Percentiles rank a stretch among this genome's conserved stretches.
phyloP scores from a whole-genome alignment of 306 rosid genomes.

The Prunus persica region Prunus_persica_NCBIv2 NC_034014.1:22703501-22704000 shows the following conservation, averaged over 20 bases:
- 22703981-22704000: constrained; percentile 17
- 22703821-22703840: constrained; percentile 97
- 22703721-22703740: constrained; percentile 91
- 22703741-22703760: constrained; percentile 65
- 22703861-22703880: constrained; percentile 88
- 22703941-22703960: constrained; percentile 98
- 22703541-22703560: constrained; percentile 87
- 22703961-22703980: constrained; percentile 94
- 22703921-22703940: constrained; percentile 97
- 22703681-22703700: constrained; percentile 95
- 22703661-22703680: constrained; percentile 86
- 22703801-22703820: constrained; percentile 97
- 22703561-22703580: constrained; percentile 75
- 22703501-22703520: constrained; percentile 83
- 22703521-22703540: constrained; percentile 92
- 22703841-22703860: constrained; percentile 95
- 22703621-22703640: constrained; percentile 74
- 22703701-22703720: constrained; percentile 92
- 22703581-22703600: constrained; percentile 87
- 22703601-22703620: constrained; percentile 78
- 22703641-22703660: constrained; percentile 92
- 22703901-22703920: constrained; percentile 97
- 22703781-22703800: constrained; percentile 85
- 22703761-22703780: constrained; percentile 98
- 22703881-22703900: constrained; percentile 99